Conservation (phyloP, 768 basidiomycete genomes). For the Tricholomella constricta region DNA sequence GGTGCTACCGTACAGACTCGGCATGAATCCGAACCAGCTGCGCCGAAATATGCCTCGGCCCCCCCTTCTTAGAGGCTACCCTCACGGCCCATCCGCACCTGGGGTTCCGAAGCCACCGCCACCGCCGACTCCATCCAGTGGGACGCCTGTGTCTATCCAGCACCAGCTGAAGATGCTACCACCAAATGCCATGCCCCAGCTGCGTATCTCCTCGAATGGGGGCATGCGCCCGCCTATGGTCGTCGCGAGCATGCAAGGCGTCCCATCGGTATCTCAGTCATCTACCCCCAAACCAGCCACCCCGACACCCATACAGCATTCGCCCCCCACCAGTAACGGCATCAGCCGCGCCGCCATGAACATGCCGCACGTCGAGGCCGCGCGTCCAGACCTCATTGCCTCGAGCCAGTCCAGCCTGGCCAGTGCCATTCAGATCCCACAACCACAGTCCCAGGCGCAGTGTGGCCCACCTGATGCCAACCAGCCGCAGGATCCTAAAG, state of each 20-base stretch:
- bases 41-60: slow-evolving; percentile 33
- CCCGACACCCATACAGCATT: slow-evolving; percentile 36
- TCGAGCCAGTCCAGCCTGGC: slow-evolving; percentile 32
- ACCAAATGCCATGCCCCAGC: slow-evolving; percentile 52
- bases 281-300: slow-evolving; percentile 31
- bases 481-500: slow-evolving; percentile 24
- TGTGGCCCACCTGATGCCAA: slow-evolving; percentile 4
- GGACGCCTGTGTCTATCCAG: slow-evolving; percentile 58
- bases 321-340: slow-evolving; percentile 42
- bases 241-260: slow-evolving; percentile 26
- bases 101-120: slow-evolving; percentile 6
- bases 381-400: slow-evolving; percentile 32
- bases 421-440: slow-evolving; percentile 33
- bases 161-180: slow-evolving; percentile 68
- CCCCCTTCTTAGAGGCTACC: slow-evolving; percentile 13
- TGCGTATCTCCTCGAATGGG: slow-evolving; percentile 63
- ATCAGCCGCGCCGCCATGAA: slow-evolving; percentile 44
- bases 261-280: slow-evolving; percentile 19
- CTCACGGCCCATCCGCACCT: too few relatives aligned
- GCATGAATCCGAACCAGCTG: slow-evolving; percentile 35
- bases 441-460: slow-evolving; percentile 27
- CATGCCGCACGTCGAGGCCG: slow-evolving; percentile 48
- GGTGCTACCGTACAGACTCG: slow-evolving; percentile 52
- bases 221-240: slow-evolving; percentile 51
- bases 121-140: slow-evolving; percentile 31